Percentiles rank a stretch among this genome's conserved stretches.
Evolutionary conservation across 1,139 yeast genomes (phyloP).

Genomic region (Schwanniomyces etchellsii): DNA sequence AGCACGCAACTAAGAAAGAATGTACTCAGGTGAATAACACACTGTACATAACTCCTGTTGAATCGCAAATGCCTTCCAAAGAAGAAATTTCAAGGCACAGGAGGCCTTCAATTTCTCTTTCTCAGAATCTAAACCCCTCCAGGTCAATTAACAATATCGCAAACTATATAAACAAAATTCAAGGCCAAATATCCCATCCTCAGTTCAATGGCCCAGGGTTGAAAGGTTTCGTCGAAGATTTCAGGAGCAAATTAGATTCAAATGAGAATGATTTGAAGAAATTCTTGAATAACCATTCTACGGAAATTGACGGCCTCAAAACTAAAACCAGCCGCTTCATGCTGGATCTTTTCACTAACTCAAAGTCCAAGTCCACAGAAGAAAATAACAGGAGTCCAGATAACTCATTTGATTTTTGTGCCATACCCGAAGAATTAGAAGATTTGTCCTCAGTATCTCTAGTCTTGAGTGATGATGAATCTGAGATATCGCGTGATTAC

Average conservation of each 20-base stretch:
- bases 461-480: too few relatives aligned
- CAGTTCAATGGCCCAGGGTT: slow-evolving; percentile 2
- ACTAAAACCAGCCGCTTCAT: slow-evolving; percentile 19
- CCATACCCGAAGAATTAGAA: too few relatives aligned
- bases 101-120: background rate
- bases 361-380: too few relatives aligned
- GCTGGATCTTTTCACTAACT: slow-evolving; percentile 11
- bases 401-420: too few relatives aligned
- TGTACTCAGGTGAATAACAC: background rate
- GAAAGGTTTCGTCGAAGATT: slow-evolving; percentile 10
- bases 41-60: background rate
- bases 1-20: background rate
- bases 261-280: slow-evolving; percentile 5
- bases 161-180: slow-evolving; percentile 7
- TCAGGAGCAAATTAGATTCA: slow-evolving; percentile 11
- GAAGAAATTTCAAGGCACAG: too few relatives aligned
- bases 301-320: slow-evolving; percentile 16
- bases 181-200: slow-evolving; percentile 7
- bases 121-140: background rate
- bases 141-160: slow-evolving; percentile 5
- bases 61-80: too few relatives aligned
- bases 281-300: slow-evolving; percentile 10
- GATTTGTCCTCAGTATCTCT: too few relatives aligned
- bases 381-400: too few relatives aligned
- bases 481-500: too few relatives aligned